phyloP scores from a whole-genome alignment of 2,329 filamentous ascomycete genomes.

The Pestalotiopsis sp. region DNA sequence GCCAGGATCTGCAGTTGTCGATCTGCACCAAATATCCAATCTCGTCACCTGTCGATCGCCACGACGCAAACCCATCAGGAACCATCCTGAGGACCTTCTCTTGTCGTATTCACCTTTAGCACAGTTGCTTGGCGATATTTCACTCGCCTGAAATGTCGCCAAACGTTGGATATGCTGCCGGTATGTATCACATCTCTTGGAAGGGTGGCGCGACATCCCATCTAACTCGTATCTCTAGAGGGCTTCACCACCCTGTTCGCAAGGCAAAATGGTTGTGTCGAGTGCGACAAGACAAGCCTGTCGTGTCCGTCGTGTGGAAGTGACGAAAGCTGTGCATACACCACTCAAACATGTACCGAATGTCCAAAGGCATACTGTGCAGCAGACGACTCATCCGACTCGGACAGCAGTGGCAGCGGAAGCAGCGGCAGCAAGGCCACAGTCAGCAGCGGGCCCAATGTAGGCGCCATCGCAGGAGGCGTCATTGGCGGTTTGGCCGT shows the following conservation, averaged over 20 bases:
- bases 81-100: neutral
- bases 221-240: conserved; percentile 22
- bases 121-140: neutral
- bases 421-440: neutral
- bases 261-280: conserved; percentile 46
- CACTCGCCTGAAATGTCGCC: conserved; percentile 11
- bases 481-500: conserved; percentile 83
- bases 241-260: conserved; percentile 33
- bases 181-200: conserved; percentile 6
- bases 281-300: conserved; percentile 44
- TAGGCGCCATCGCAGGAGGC: conserved; percentile 88
- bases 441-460: conserved; percentile 58
- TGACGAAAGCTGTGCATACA: conserved; percentile 48
- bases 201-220: neutral
- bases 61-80: neutral
- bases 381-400: conserved; percentile 21
- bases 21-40: neutral
- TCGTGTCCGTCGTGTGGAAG: conserved; percentile 49
- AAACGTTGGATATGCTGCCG: conserved; percentile 12
- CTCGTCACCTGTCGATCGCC: conserved; percentile 5
- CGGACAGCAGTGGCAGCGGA: conserved; percentile 17
- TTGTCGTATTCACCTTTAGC: neutral
- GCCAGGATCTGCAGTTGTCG: conserved; percentile 2
- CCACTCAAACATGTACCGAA: conserved; percentile 44
- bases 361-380: conserved; percentile 53